Percentiles rank a stretch among this genome's conserved stretches.
These are phyloP conservation scores for Gracilaria vermiculophylla DNA, from an alignment of 23 red algal genomes.

Conservation along the genomic window DNA sequence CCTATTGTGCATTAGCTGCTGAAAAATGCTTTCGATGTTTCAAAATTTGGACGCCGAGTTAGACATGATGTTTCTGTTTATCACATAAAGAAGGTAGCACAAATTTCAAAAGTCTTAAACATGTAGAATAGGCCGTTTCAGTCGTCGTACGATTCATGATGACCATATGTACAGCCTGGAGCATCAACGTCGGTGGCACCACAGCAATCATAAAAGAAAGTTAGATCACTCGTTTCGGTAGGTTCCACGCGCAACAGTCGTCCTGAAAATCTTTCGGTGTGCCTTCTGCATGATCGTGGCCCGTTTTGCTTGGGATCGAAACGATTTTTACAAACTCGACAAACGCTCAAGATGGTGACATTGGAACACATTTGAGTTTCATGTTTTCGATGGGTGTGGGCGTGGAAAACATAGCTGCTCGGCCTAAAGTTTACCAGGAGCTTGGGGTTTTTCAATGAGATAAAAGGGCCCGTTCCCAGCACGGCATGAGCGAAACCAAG, in stretches of 20 bases:
- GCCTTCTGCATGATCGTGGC: conserved; percentile 25
- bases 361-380: background rate
- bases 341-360: background rate
- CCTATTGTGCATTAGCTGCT: no score
- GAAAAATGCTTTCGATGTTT: no score
- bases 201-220: conserved; percentile 66
- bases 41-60: no score
- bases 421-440: background rate
- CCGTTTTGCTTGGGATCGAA: conserved; percentile 38
- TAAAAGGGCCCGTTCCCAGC: no score
- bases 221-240: conserved; percentile 49
- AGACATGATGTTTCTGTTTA: no score
- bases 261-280: conserved; percentile 31
- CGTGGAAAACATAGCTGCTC: background rate
- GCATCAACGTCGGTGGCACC: conserved; percentile 45
- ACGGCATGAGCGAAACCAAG: background rate
- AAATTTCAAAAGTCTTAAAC: no score
- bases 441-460: background rate
- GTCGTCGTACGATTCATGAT: conserved; percentile 44
- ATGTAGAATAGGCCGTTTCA: no score
- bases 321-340: conserved; percentile 51
- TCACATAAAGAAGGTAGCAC: no score
- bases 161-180: conserved; percentile 37
- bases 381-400: background rate
- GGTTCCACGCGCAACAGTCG: conserved; percentile 51